Base-by-base conservation (phyloP, 176 grass and related monocot genomes). In the Thalia dealbata region DNA sequence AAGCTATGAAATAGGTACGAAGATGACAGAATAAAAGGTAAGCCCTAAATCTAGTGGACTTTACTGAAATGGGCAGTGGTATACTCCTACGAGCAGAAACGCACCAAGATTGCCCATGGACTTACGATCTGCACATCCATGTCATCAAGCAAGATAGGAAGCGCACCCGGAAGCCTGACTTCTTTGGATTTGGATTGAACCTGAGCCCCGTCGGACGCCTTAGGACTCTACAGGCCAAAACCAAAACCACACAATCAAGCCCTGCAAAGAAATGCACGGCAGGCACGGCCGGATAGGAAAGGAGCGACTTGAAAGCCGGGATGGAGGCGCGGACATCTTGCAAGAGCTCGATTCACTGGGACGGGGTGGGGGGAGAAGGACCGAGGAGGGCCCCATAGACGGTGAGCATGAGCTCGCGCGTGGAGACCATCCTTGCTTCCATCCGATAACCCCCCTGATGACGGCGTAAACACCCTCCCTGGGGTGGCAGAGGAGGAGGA, bases 101-200 rank as follows among this genome's bases (percentile, higher is more conserved):
- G 32, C 65, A 14, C 14, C 23, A 50, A 75, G 19, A 56, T 11
- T 19, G 27, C 32, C 4, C 6, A 62, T 10, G 3, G 14, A 59
- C 83, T 84, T 84, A 97, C 93, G 14, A 84, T 92, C 83, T 91
- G 81, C 38, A 92, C 87, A n/a, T 97, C 93, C 25, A 85, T 97
- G 76, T 97, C 89, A 13, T 97, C 89, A 0, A 97, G 89, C 18
- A 85, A 76, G 46, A 97, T 86, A 13, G 87, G 85, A 8, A 76
- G 83, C 75, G 86, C 85, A 76, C 88, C 88, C 0, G 71, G 79
- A 42, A 97, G 76, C 73, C 85, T 80, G 61, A 97, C 83, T 81
- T 97, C 82, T 61, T 89, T 97, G 24, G n/a, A n/a, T n/a, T n/a
- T n/a, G n/a, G 87, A 85, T 74, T 88, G 78, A 45, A 92, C 87